Evolutionary conservation across 129 eudicot genomes (phyloP), one percentile per base, ranked within the genome.

Genomic region (Daucus carota): DNA sequence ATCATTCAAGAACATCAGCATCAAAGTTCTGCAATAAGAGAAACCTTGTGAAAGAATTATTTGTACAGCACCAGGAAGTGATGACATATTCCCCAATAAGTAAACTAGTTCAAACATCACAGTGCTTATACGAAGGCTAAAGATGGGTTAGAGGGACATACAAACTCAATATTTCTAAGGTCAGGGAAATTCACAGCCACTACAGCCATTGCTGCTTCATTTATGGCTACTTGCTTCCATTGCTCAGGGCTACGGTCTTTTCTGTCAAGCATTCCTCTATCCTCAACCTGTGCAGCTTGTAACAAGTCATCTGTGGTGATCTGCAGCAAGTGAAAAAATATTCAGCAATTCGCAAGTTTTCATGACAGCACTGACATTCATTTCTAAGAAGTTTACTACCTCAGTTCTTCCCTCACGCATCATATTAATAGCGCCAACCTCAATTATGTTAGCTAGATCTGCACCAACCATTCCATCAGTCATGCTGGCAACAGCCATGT

Each of bases 391-490:
- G n/a, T 20, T 29, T 1, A 76, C 18, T 87, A 93, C 98, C 98
- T 93, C 97, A 70, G 87, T 85, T 78, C 97, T 87, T 81, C 88
- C 92, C 71, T 90, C 98, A 79, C 98, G 98, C 96, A 93, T 83
- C 97, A 90, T 90, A 81, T 83, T 79, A 26, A 90, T 78, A 42
- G 97, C 98, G 29, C 96, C 97, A 75, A 90, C 95, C 91, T 93
- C 98, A 77, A 93, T 77, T 22, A 93, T 83, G 82, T 93, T 93
- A 45, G 97, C 98, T 70, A 93, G 83, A 88, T 93, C 98, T 1
- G 98, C 98, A 70, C 98, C 98, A 80, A 89, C 96, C 98, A 93
- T 93, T 78, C 98, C 97, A 79, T 81, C 86, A 62, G 98, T 87
- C 90, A 87, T 77, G 78, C 83, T 83, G 24, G 98, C 97, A 83